A percentile compares a stretch with the other conserved stretches of the same genome.
Evolutionary conservation across 202 grass and related monocot genomes (phyloP).

Genomic region (Panicum virgatum): DNA sequence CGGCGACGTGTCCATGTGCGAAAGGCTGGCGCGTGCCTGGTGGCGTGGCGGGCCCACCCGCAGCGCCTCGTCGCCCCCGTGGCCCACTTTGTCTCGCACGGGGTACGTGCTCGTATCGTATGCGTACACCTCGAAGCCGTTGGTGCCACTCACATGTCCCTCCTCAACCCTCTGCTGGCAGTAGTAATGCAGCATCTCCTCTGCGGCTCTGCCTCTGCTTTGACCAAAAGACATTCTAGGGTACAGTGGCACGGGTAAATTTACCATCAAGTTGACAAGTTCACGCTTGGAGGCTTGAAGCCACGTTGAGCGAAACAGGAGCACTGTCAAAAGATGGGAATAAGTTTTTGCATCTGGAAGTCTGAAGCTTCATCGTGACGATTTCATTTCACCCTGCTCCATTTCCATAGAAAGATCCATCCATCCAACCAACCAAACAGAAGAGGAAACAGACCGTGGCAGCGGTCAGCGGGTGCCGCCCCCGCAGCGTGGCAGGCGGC

Average conservation of each 20-base stretch:
- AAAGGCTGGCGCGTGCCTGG: slow-evolving; percentile 43
- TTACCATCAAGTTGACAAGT: background rate
- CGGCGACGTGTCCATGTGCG: slow-evolving; percentile 30
- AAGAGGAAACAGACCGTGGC: background rate
- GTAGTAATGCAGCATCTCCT: background rate
- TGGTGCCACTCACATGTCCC: background rate
- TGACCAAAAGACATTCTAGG: background rate
- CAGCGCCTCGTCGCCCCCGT: background rate
- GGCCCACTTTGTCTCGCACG: slow-evolving; percentile 14
- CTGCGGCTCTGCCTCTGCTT: too few species aligned
- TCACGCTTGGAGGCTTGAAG: background rate
- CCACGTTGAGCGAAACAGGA: background rate
- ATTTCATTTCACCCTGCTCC: background rate
- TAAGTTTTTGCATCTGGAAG: too few species aligned
- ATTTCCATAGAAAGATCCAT: background rate
- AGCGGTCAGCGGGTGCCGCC: background rate
- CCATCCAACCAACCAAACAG: background rate
- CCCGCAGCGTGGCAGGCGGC: background rate
- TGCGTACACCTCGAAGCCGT: background rate
- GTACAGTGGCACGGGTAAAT: background rate
- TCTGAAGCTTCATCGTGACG: background rate
- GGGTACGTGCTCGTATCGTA: background rate
- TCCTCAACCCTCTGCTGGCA: background rate
- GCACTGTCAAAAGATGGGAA: background rate
- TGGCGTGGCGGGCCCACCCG: slow-evolving; percentile 6